These are phyloP conservation scores for Arthrobotrys sphaeroides DNA, from an alignment of 2,329 filamentous ascomycete species.

Conservation along the genomic window DNA sequence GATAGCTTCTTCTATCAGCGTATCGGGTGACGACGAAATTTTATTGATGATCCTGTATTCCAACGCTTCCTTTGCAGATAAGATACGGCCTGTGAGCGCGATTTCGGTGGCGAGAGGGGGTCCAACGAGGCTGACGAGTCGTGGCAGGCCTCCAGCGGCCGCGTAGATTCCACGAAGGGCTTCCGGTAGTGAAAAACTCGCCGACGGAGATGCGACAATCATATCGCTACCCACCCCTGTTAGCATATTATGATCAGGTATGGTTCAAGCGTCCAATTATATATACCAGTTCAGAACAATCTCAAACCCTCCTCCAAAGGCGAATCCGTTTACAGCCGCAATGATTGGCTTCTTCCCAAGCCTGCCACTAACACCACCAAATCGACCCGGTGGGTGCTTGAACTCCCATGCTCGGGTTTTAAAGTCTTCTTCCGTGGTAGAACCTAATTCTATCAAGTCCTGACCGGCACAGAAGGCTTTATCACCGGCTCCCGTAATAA, in stretches of 20 bases:
- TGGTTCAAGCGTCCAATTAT: neutral
- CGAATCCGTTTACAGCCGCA: conserved; percentile 78
- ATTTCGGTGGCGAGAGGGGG: conserved; percentile 76
- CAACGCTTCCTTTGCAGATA: conserved; percentile 70
- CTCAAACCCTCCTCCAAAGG: conserved; percentile 79
- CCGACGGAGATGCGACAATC: conserved; percentile 69
- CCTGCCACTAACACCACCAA: conserved; percentile 74
- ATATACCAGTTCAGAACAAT: conserved; percentile 65
- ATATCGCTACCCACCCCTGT: conserved; percentile 69
- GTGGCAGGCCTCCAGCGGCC: conserved; percentile 74
- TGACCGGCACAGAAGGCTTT: conserved; percentile 75
- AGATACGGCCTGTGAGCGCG: conserved; percentile 71
- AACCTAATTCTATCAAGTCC: conserved; percentile 69
- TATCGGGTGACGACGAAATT: conserved; percentile 65
- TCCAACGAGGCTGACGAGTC: conserved; percentile 73
- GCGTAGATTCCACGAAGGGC: conserved; percentile 76
- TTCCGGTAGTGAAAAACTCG: conserved; percentile 76
- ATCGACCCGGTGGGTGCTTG: conserved; percentile 65
- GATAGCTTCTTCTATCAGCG: conserved; percentile 70
- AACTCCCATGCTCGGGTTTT: conserved; percentile 55
- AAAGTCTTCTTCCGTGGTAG: conserved; percentile 25
- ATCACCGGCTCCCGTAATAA: conserved; percentile 71
- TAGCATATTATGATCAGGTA: neutral
- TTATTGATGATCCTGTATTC: conserved; percentile 77
- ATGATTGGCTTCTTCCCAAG: conserved; percentile 78